phyloP scores from a whole-genome alignment of 202 grass and related monocot species.

The Setaria italica region DNA sequence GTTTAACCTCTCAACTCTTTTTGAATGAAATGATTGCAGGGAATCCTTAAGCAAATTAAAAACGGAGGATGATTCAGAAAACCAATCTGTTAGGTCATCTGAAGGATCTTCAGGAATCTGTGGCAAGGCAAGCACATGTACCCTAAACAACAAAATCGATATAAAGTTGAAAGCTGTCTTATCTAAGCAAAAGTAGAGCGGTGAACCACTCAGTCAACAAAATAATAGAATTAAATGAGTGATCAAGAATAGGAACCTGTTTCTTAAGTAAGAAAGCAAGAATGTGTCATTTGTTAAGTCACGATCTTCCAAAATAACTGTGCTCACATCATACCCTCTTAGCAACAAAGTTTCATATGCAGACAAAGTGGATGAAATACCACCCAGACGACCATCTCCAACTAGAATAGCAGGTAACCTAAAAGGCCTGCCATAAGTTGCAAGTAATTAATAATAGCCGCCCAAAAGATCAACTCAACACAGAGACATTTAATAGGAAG shows the following conservation, averaged over 20 bases:
- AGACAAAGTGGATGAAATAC: constrained; percentile 93
- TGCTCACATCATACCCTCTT: constrained; percentile 91
- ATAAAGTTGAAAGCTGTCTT: constrained; percentile 10
- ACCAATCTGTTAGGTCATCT: constrained; percentile 85
- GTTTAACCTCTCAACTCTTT: constrained; percentile 73
- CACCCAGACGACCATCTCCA: constrained; percentile 88
- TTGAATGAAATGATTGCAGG: constrained; percentile 72
- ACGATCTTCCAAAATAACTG: constrained; percentile 83
- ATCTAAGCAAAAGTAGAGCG: constrained; percentile 17
- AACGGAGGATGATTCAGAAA: constrained; percentile 66
- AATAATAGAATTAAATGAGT: constrained; percentile 18
- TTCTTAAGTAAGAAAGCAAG: constrained; percentile 75
- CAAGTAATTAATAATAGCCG: neutral
- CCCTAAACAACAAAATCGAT: constrained; percentile 56
- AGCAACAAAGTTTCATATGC: constrained; percentile 82
- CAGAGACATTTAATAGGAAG: neutral
- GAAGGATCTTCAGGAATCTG: constrained; percentile 80
- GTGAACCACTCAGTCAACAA: constrained; percentile 27
- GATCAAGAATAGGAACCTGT: constrained; percentile 46
- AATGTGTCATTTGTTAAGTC: constrained; percentile 75
- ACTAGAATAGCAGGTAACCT: constrained; percentile 89
- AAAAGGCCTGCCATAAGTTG: constrained; percentile 67
- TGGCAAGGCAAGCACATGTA: constrained; percentile 77
- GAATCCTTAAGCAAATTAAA: constrained; percentile 71
- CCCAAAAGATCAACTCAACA: constrained; percentile 6